Conservation (phyloP, 2,329 filamentous ascomycete genomes). For the Talaromyces sp. region DNA sequence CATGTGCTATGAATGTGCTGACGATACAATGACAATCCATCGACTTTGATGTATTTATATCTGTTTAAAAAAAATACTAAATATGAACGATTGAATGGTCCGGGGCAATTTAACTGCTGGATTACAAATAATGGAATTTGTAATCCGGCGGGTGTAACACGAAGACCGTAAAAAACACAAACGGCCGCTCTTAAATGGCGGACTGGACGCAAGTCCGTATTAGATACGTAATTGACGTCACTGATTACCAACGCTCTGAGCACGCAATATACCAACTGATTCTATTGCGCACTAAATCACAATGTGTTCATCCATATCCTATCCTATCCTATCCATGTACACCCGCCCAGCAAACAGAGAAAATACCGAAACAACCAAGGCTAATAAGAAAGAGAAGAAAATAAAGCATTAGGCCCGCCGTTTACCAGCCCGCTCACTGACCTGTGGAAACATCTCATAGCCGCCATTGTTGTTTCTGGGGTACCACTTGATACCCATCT, state of each 20-base stretch:
- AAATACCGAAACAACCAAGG: neutral
- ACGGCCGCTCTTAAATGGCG: conserved; percentile 22
- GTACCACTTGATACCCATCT: conserved; percentile 44
- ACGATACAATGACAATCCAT: neutral
- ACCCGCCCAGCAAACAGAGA: neutral
- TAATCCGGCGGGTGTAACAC: neutral
- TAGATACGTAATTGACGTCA: neutral
- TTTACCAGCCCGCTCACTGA: conserved; percentile 17
- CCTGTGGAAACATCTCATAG: conserved; percentile 27
- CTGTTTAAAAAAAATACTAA: neutral
- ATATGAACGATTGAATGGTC: neutral
- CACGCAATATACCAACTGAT: neutral
- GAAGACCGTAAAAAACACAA: neutral
- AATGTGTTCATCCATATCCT: conserved; percentile 4
- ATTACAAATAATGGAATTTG: conserved; percentile 15
- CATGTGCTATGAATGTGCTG: neutral
- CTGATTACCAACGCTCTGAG: conserved; percentile 1
- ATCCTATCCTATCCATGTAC: conserved; percentile 1
- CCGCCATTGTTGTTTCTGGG: conserved; percentile 25
- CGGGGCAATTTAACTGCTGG: neutral
- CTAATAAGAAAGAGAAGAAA: neutral
- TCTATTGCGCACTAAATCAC: neutral
- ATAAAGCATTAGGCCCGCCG: conserved; percentile 1
- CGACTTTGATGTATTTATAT: neutral
- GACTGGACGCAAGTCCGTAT: conserved; percentile 15